Percentiles rank a stretch among this genome's conserved stretches.
Conservation (phyloP, 257 asterid genomes). For the Ocimum tenuiflorum region DNA sequence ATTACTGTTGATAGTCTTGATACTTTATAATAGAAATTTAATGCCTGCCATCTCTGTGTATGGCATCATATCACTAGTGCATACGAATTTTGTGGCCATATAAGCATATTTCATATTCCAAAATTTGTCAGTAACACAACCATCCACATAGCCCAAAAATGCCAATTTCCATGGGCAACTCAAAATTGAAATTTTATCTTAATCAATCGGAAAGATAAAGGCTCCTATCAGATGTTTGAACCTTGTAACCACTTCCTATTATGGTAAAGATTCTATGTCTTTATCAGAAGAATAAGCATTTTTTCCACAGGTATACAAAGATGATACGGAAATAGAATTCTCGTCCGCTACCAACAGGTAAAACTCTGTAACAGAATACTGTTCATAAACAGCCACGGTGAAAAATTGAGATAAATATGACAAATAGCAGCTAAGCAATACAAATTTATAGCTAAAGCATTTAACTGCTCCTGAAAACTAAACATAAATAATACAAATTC, state of each 20-base stretch:
- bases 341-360: background rate
- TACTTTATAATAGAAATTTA: background rate
- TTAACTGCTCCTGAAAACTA: background rate
- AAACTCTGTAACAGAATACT: background rate
- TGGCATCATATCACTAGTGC: background rate
- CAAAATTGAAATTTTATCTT: background rate
- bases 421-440: background rate
- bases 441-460: background rate
- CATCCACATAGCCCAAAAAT: background rate
- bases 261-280: background rate
- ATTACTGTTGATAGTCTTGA: too few species aligned
- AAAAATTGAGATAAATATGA: background rate
- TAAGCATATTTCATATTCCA: background rate
- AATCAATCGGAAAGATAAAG: background rate
- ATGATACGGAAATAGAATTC: background rate
- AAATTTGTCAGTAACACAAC: background rate
- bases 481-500: background rate
- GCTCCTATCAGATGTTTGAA: background rate
- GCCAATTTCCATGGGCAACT: background rate
- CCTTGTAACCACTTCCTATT: background rate
- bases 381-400: background rate
- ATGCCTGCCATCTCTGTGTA: background rate
- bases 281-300: background rate
- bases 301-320: background rate
- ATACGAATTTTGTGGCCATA: background rate